phyloP scores from a whole-genome alignment of 768 basidiomycete species.

The Lactarius indigo region DNA sequence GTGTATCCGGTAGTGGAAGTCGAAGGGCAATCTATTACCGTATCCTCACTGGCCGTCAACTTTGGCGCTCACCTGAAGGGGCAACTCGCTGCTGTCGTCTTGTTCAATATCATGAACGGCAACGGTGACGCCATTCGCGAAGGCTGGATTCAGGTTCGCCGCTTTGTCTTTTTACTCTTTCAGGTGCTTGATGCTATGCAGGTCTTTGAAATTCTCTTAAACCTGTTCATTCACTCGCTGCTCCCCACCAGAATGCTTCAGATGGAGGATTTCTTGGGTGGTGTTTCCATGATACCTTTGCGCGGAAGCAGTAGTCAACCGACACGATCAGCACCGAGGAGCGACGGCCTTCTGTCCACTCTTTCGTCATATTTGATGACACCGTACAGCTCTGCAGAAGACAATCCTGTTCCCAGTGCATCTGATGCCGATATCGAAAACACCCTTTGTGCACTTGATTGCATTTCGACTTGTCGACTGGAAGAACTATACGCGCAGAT shows the following conservation, averaged over 20 bases:
- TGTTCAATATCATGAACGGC: conserved; percentile 97
- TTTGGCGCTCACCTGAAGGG: conserved; percentile 96
- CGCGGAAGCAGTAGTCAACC: conserved; percentile 58
- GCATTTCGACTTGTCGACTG: conserved; percentile 86
- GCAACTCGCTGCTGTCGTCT: conserved; percentile 92
- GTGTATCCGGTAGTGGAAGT: conserved; percentile 88
- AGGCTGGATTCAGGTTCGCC: conserved; percentile 84
- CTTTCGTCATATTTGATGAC: conserved; percentile 96
- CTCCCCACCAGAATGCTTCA: conserved; percentile 88
- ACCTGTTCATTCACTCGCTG: conserved; percentile 90
- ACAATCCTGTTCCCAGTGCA: conserved; percentile 80
- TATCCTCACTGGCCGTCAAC: conserved; percentile 86
- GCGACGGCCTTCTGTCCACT: conserved; percentile 90
- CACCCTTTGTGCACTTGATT: conserved; percentile 92
- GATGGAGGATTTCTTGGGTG: conserved; percentile 99
- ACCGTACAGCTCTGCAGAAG: conserved; percentile 75
- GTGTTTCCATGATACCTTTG: conserved; percentile 87
- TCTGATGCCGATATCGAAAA: conserved; percentile 90
- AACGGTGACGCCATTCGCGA: conserved; percentile 92
- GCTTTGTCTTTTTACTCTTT: neutral
- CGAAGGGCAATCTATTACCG: conserved; percentile 84
- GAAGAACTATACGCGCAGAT: conserved; percentile 95
- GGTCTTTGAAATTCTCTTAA: conserved; percentile 99
- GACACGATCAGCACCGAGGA: conserved; percentile 55
- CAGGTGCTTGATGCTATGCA: conserved; percentile 32